These are phyloP conservation scores for Exophiala sp. DNA, from an alignment of 2,329 filamentous ascomycete species.

Conservation along the genomic window DNA sequence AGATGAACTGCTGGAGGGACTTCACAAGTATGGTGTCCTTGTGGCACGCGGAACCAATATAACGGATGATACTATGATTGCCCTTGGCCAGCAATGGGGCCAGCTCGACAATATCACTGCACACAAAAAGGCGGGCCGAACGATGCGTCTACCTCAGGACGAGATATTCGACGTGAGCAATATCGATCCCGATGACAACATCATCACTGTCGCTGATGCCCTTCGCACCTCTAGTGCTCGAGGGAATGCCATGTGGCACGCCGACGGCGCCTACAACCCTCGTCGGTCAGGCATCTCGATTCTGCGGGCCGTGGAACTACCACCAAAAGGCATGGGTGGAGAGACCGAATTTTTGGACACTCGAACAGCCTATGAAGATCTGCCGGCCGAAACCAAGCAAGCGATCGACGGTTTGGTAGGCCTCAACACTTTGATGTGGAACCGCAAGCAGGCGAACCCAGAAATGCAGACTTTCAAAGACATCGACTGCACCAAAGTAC, in stretches of 20 bases:
- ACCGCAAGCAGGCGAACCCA: slow-evolving; percentile 7
- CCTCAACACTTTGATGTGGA: slow-evolving; percentile 4
- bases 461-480: slow-evolving; percentile 3
- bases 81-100: slow-evolving; percentile 1
- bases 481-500: background rate
- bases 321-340: slow-evolving; percentile 2
- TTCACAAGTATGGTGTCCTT: background rate
- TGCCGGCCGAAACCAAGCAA: slow-evolving; percentile 7
- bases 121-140: background rate
- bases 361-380: slow-evolving; percentile 8
- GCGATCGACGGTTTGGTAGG: slow-evolving; percentile 3
- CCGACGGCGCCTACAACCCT: slow-evolving; percentile 1
- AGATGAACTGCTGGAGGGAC: background rate
- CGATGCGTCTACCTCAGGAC: background rate
- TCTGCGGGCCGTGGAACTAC: slow-evolving; percentile 2
- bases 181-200: slow-evolving; percentile 1
- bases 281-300: slow-evolving; percentile 1
- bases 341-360: slow-evolving; percentile 6
- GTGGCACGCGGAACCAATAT: background rate
- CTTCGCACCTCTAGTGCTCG: background rate
- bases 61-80: background rate
- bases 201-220: background rate
- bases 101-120: slow-evolving; percentile 1
- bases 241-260: slow-evolving; percentile 7
- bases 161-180: slow-evolving; percentile 9